Percentiles rank a stretch among this genome's conserved stretches.
phyloP scores from a whole-genome alignment of 2,329 filamentous ascomycete species.

The Simplicillium sp. region DNA sequence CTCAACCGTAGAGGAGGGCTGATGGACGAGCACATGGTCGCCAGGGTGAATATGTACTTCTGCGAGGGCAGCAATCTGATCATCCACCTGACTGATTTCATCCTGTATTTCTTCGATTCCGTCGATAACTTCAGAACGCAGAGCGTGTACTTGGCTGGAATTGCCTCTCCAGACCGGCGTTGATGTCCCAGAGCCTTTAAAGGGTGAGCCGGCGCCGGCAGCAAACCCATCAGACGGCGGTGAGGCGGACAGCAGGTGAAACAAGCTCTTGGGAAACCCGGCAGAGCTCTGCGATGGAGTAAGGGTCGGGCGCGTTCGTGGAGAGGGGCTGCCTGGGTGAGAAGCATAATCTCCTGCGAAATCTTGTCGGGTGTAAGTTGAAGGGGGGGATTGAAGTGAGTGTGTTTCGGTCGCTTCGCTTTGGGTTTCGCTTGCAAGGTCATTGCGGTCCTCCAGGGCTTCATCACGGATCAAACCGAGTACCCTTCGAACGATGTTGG shows the following conservation, averaged over 20 bases:
- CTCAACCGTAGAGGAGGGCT: constrained; percentile 78
- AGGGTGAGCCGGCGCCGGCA: constrained; percentile 32
- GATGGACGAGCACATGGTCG: constrained; percentile 85
- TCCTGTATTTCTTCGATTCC: constrained; percentile 95
- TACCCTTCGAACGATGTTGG: constrained; percentile 87
- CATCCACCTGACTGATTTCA: constrained; percentile 85
- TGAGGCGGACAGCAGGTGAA: constrained; percentile 73
- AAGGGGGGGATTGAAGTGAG: constrained; percentile 19
- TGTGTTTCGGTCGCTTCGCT: constrained; percentile 28
- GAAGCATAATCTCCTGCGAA: constrained; percentile 18
- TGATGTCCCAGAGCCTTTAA: constrained; percentile 36
- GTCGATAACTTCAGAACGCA: constrained; percentile 85
- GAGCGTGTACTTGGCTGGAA: constrained; percentile 48
- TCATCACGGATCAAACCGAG: constrained; percentile 88
- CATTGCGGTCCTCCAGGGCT: constrained; percentile 69
- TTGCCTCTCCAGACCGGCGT: constrained; percentile 31
- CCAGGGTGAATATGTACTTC: constrained; percentile 90
- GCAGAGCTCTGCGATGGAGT: constrained; percentile 50
- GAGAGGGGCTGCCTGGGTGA: constrained; percentile 16
- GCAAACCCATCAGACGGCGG: constrained; percentile 34
- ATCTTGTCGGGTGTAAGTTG: constrained; percentile 24
- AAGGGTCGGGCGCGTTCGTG: constrained; percentile 49
- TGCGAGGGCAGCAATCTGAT: constrained; percentile 81
- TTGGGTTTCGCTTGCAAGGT: constrained; percentile 48
- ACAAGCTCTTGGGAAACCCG: constrained; percentile 66